A percentile compares a stretch with the other conserved stretches of the same genome.
These are phyloP conservation scores for Metschnikowia matae DNA, from an alignment of 805 yeast genomes.

Conservation along the genomic window DNA sequence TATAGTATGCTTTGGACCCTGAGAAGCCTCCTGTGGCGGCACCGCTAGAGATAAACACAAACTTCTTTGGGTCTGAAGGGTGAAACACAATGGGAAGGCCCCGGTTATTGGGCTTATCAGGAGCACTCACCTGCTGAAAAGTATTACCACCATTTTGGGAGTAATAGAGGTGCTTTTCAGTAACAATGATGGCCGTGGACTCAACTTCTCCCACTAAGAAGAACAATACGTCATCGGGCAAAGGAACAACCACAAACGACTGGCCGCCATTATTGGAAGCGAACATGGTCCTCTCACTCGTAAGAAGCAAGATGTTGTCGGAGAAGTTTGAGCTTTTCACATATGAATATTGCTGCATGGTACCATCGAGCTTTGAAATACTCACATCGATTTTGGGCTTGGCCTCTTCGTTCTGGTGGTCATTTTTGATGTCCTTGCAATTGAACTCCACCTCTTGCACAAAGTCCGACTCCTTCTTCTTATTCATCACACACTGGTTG, in stretches of 20 bases:
- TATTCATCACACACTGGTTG: slow-evolving; percentile 37
- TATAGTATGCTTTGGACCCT: slow-evolving; percentile 44
- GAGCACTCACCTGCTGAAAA: slow-evolving; percentile 44
- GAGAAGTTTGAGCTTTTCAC: slow-evolving; percentile 18
- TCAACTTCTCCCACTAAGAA: slow-evolving; percentile 58
- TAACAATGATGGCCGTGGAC: slow-evolving; percentile 53
- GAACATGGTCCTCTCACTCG: slow-evolving; percentile 48
- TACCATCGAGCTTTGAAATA: slow-evolving; percentile 47
- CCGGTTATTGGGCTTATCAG: slow-evolving; percentile 34
- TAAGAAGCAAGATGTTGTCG: slow-evolving; percentile 52
- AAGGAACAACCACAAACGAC: slow-evolving; percentile 39
- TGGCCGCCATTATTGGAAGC: slow-evolving; percentile 72
- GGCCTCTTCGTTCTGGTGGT: slow-evolving; percentile 2
- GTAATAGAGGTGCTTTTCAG: slow-evolving; percentile 48
- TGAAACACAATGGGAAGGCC: slow-evolving; percentile 55
- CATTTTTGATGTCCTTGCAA: slow-evolving; percentile 12
- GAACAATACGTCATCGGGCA: slow-evolving; percentile 43
- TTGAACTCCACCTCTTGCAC: slow-evolving; percentile 14
- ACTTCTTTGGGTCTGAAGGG: slow-evolving; percentile 48
- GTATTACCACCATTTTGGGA: slow-evolving; percentile 67
- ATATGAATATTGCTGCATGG: slow-evolving; percentile 54
- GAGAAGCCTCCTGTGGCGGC: slow-evolving; percentile 33
- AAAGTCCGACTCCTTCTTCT: slow-evolving; percentile 18
- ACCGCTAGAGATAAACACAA: slow-evolving; percentile 66
- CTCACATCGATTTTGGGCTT: slow-evolving; percentile 31